Evolutionary conservation across 768 basidiomycete species (phyloP).

Genomic region (Agaricus subrufescens): DNA sequence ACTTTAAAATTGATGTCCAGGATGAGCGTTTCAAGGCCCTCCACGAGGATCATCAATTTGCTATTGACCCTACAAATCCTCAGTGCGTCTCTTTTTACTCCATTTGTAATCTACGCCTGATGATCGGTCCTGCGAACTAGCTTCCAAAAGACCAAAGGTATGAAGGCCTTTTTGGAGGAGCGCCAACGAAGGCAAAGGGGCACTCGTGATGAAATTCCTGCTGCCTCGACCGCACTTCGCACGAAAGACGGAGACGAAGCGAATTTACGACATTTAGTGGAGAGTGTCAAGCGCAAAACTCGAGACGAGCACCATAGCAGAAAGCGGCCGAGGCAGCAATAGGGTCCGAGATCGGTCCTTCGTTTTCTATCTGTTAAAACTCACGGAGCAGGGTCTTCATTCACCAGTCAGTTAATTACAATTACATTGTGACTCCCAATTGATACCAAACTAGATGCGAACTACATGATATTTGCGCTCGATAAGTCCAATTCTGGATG

Average conservation of each 20-base stretch:
- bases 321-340: constrained; percentile 37
- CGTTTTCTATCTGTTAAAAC: too few species aligned
- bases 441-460: not conserved
- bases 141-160: constrained; percentile 90
- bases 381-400: too few species aligned
- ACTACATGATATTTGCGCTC: constrained; percentile 79
- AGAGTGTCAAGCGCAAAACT: constrained; percentile 84
- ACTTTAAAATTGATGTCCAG: constrained; percentile 78
- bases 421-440: not conserved
- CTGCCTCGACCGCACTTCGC: constrained; percentile 10
- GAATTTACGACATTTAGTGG: constrained; percentile 66
- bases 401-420: too few species aligned
- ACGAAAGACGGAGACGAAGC: constrained; percentile 16
- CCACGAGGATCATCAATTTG: constrained; percentile 87
- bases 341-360: too few species aligned
- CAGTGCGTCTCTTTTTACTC: constrained; percentile 52
- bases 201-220: constrained; percentile 13
- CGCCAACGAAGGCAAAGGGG: constrained; percentile 52
- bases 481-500: constrained; percentile 96
- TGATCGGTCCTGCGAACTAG: constrained; percentile 34
- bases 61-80: constrained; percentile 94
- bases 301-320: constrained; percentile 24
- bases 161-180: constrained; percentile 82
- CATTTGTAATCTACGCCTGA: not conserved
- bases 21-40: constrained; percentile 87